These are phyloP conservation scores for Talaromyces sp. DNA, from an alignment of 2,329 filamentous ascomycete species.

Conservation along the genomic window DNA sequence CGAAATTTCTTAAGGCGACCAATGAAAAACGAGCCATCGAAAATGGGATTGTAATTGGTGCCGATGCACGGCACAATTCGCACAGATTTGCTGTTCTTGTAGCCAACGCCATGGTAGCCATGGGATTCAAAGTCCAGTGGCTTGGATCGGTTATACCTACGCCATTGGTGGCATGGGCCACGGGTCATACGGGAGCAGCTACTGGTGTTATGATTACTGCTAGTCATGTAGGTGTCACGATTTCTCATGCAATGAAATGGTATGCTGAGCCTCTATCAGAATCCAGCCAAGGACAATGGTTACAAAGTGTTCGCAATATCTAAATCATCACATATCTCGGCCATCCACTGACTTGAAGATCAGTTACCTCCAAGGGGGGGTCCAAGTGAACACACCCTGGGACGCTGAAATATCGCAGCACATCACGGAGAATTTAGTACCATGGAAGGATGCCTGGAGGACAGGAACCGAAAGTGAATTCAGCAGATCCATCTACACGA, in stretches of 20 bases:
- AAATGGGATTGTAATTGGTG: conserved; percentile 57
- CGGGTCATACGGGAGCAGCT: conserved; percentile 51
- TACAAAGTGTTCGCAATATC: conserved; percentile 55
- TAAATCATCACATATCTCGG: neutral
- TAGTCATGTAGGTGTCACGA: conserved; percentile 48
- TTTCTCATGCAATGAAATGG: neutral
- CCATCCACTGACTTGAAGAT: conserved; percentile 22
- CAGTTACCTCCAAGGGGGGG: conserved; percentile 61
- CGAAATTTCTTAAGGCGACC: conserved; percentile 54
- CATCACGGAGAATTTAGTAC: conserved; percentile 55
- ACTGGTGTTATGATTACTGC: conserved; percentile 66
- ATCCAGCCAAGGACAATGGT: conserved; percentile 33
- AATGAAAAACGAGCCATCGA: conserved; percentile 39
- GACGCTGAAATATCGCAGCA: conserved; percentile 57
- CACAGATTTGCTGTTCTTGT: conserved; percentile 59
- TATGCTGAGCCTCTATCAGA: neutral
- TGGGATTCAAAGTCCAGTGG: conserved; percentile 59
- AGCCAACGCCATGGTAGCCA: conserved; percentile 57
- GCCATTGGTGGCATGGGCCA: conserved; percentile 61
- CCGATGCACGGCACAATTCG: conserved; percentile 63
- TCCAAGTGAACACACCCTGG: conserved; percentile 63
- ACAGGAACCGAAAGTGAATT: conserved; percentile 29
- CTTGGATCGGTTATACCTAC: conserved; percentile 57
- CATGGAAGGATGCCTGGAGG: conserved; percentile 45
- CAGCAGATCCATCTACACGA: conserved; percentile 33